These are phyloP conservation scores for Pezicula radicicola DNA, from an alignment of 2,329 filamentous ascomycete genomes.

Conservation along the genomic window DNA sequence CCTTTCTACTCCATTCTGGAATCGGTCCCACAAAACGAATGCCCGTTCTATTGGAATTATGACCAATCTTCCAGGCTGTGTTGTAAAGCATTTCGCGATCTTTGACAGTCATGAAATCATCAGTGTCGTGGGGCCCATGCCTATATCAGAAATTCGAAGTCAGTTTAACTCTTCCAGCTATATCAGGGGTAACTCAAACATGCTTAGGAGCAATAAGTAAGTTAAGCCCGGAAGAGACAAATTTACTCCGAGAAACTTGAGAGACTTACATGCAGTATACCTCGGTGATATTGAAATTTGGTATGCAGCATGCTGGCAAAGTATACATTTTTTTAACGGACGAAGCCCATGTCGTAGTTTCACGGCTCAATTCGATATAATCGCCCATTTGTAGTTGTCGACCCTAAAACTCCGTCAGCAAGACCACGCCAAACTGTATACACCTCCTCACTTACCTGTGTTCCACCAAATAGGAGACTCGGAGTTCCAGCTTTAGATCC, in stretches of 20 bases:
- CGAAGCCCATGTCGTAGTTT: constrained; percentile 4
- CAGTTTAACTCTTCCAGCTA: no score
- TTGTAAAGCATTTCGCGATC: constrained; percentile 55
- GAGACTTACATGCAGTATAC: constrained; percentile 21
- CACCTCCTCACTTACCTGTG: constrained; percentile 25
- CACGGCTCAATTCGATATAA: constrained; percentile 7
- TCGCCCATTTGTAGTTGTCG: constrained; percentile 14
- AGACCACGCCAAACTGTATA: no score
- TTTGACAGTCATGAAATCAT: constrained; percentile 33
- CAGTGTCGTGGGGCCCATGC: constrained; percentile 29
- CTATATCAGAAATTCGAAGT: no score
- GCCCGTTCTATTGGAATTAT: constrained; percentile 58
- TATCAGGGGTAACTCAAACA: no score
- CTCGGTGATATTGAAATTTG: constrained; percentile 11
- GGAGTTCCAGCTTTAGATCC: constrained; percentile 42
- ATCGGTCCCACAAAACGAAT: constrained; percentile 57
- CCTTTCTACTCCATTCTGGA: constrained; percentile 54
- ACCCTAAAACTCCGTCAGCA: constrained; percentile 17
- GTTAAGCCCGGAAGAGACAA: no score
- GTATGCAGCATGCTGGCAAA: constrained; percentile 9
- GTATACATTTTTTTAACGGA: background rate
- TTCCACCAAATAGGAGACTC: constrained; percentile 40
- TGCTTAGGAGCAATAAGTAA: no score
- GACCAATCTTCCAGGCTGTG: constrained; percentile 56
- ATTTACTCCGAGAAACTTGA: no score